A percentile compares a stretch with the other conserved stretches of the same genome.
Evolutionary conservation across 2,329 filamentous ascomycete genomes (phyloP).

Genomic region (Helotiales sp.): DNA sequence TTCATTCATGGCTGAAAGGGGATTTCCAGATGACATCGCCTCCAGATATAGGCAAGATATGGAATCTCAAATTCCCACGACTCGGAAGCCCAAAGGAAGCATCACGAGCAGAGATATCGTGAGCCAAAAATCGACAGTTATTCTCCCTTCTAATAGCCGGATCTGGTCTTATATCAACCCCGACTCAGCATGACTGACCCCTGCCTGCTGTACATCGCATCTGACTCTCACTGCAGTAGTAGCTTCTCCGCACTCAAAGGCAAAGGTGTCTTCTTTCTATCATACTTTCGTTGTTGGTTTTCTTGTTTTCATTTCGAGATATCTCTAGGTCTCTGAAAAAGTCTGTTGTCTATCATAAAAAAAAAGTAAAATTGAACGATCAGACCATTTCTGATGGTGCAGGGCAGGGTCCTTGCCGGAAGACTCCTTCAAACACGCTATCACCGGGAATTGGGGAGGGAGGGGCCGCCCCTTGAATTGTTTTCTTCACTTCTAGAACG

Average conservation of each 20-base stretch:
- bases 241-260: not conserved
- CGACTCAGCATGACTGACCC: not conserved
- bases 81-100: not conserved
- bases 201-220: not conserved
- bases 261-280: not conserved
- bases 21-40: not conserved
- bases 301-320: not conserved
- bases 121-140: not conserved
- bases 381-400: slow-evolving; percentile 22
- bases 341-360: not conserved
- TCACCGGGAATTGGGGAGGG: slow-evolving; percentile 17
- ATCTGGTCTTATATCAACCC: slow-evolving; percentile 7
- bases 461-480: slow-evolving; percentile 11
- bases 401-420: slow-evolving; percentile 20
- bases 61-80: not conserved
- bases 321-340: not conserved
- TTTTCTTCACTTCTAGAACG: slow-evolving; percentile 4
- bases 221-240: not conserved
- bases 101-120: slow-evolving; percentile 1
- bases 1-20: slow-evolving; percentile 3
- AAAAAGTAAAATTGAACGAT: slow-evolving; percentile 25
- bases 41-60: slow-evolving; percentile 13
- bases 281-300: not conserved
- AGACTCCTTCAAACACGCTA: slow-evolving; percentile 32
- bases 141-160: slow-evolving; percentile 1